Evolutionary conservation across 192 early-diverging fungal genomes (phyloP).

Genomic region (Dispira parvispora): DNA sequence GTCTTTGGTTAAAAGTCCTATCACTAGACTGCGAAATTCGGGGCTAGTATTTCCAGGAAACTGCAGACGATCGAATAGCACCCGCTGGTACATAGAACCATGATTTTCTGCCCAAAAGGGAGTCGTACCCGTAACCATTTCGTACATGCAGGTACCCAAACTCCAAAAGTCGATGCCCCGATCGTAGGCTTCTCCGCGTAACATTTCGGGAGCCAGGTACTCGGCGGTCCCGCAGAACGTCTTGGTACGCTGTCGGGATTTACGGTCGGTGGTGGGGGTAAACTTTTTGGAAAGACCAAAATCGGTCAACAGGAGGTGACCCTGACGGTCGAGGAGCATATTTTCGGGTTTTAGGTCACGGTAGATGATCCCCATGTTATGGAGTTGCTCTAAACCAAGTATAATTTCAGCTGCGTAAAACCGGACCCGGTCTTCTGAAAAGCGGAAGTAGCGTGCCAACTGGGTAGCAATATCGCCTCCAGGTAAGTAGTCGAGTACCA

Average conservation of each 20-base stretch:
- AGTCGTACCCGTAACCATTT: constrained; percentile 13
- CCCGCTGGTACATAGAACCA: constrained; percentile 35
- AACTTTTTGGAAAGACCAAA: constrained; percentile 78
- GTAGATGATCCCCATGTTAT: constrained; percentile 79
- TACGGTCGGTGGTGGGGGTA: constrained; percentile 12
- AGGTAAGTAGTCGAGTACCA: constrained; percentile 79
- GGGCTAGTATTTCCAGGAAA: constrained; percentile 29
- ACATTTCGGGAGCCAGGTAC: constrained; percentile 52
- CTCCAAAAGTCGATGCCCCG: constrained; percentile 11
- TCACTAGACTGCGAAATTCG: constrained; percentile 27
- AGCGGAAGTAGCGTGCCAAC: constrained; percentile 38
- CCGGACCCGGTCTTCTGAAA: constrained; percentile 62
- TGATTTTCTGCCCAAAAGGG: constrained; percentile 44
- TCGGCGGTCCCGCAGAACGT: constrained; percentile 66
- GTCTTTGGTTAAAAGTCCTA: constrained; percentile 29
- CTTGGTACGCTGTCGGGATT: constrained; percentile 22
- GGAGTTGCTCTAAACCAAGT: constrained; percentile 74
- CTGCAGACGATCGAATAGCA: constrained; percentile 31
- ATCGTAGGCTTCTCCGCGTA: constrained; percentile 16
- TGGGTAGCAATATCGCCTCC: constrained; percentile 93
- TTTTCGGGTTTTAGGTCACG: constrained; percentile 67
- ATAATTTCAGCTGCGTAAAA: constrained; percentile 85
- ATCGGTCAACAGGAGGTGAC: constrained; percentile 79
- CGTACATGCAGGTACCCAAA: constrained; percentile 9
- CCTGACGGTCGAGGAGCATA: constrained; percentile 49